Percentiles rank a stretch among this genome's conserved stretches.
Conservation (phyloP, 225 moss, liverwort and hornwort species). For the Polytrichum formosum region DNA sequence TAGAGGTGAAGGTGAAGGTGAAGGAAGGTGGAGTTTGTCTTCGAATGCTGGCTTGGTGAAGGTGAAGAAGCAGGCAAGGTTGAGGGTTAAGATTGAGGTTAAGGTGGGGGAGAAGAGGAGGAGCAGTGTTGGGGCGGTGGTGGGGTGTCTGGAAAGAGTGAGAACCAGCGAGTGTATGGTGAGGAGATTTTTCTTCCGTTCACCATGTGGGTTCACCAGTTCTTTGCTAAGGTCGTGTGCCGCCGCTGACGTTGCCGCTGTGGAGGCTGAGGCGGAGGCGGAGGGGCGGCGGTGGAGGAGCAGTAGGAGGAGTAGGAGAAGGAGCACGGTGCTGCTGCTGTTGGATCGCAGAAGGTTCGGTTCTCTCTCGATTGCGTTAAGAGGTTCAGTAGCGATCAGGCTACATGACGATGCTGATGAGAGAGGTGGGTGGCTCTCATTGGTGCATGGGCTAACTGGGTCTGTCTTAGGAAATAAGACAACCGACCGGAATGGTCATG, state of each 20-base stretch:
- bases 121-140: too few species aligned
- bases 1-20: too few species aligned
- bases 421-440: conserved; percentile 35
- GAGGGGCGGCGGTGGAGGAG: conserved; percentile 8
- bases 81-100: too few species aligned
- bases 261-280: neutral
- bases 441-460: neutral
- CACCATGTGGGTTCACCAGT: conserved; percentile 43
- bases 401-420: conserved; percentile 33
- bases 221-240: conserved; percentile 18
- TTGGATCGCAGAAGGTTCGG: conserved; percentile 14
- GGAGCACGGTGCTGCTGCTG: too few species aligned
- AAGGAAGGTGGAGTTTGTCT: too few species aligned
- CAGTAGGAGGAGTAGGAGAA: neutral
- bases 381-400: conserved; percentile 8
- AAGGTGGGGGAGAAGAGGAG: too few species aligned
- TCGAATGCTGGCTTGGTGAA: too few species aligned
- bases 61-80: too few species aligned
- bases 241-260: neutral
- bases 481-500: too few species aligned
- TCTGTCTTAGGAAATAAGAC: too few species aligned
- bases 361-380: neutral
- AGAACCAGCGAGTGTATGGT: neutral
- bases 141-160: too few species aligned
- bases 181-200: neutral